A percentile compares a stretch with the other conserved stretches of the same genome.
These are phyloP conservation scores for Torulaspora pretoriensis DNA, from an alignment of 1,139 yeast species.

Conservation along the genomic window DNA sequence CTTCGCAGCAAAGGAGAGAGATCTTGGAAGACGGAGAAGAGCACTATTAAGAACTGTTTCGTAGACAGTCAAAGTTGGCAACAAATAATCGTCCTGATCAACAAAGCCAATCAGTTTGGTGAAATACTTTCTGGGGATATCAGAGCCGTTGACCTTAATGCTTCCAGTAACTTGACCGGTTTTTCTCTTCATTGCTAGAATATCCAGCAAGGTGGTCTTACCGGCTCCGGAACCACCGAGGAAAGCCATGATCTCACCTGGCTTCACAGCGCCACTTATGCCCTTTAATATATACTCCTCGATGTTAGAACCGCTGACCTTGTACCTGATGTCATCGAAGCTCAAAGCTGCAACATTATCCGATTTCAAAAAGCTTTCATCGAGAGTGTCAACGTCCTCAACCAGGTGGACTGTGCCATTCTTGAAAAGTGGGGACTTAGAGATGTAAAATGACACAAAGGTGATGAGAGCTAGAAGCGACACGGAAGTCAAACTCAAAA, in stretches of 20 bases:
- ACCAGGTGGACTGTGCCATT: slow-evolving; percentile 36
- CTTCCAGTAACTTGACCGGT: slow-evolving; percentile 64
- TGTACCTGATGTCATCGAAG: slow-evolving; percentile 67
- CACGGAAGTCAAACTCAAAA: slow-evolving; percentile 40
- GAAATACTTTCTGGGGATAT: slow-evolving; percentile 43
- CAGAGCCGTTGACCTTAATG: slow-evolving; percentile 68
- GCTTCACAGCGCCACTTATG: slow-evolving; percentile 71
- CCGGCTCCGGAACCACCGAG: slow-evolving; percentile 99
- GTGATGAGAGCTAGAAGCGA: slow-evolving; percentile 31
- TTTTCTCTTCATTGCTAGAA: slow-evolving; percentile 82
- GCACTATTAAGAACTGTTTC: slow-evolving; percentile 95
- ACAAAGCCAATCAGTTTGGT: slow-evolving; percentile 83
- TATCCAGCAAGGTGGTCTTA: slow-evolving; percentile 86
- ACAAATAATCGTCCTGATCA: slow-evolving; percentile 90
- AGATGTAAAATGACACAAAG: slow-evolving; percentile 49
- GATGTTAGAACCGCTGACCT: slow-evolving; percentile 41
- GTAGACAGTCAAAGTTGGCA: slow-evolving; percentile 90
- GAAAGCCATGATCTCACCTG: slow-evolving; percentile 88
- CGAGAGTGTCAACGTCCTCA: slow-evolving; percentile 17
- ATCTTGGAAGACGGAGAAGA: slow-evolving; percentile 72
- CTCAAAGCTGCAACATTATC: slow-evolving; percentile 68
- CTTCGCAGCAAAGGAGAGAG: slow-evolving; percentile 70
- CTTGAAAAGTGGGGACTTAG: slow-evolving; percentile 60
- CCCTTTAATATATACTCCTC: slow-evolving; percentile 54
- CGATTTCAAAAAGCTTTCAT: slow-evolving; percentile 48